Evolutionary conservation across 495 filamentous ascomycete genomes (phyloP).

Genomic region (Monascus purpureus): DNA sequence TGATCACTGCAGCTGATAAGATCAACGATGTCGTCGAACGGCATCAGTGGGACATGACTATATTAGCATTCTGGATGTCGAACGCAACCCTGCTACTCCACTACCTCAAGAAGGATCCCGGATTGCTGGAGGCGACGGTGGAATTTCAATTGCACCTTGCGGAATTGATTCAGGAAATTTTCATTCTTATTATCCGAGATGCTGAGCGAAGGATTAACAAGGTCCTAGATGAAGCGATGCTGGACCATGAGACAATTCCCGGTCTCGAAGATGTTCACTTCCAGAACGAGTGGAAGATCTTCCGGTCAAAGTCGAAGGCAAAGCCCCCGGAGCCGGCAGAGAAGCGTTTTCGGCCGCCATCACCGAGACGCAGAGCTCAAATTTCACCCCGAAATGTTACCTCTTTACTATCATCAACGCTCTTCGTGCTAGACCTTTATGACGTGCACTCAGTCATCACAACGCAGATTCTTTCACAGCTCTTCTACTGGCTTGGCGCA

Average conservation of each 20-base stretch:
- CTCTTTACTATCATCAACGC: slow-evolving; percentile 88
- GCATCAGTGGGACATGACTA: slow-evolving; percentile 99
- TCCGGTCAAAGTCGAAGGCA: slow-evolving; percentile 75
- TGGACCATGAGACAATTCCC: slow-evolving; percentile 97
- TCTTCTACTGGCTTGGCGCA: slow-evolving; percentile 92
- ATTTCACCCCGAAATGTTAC: slow-evolving; percentile 89
- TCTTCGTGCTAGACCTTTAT: slow-evolving; percentile 96
- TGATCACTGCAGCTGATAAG: slow-evolving; percentile 82
- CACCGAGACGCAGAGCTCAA: slow-evolving; percentile 86
- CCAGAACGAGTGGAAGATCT: slow-evolving; percentile 95
- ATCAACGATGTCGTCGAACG: slow-evolving; percentile 91
- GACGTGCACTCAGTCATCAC: slow-evolving; percentile 97
- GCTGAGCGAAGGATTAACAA: slow-evolving; percentile 97
- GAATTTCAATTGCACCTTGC: slow-evolving; percentile 88
- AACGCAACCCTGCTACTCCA: slow-evolving; percentile 91
- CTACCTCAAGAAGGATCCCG: slow-evolving; percentile 89
- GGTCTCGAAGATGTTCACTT: slow-evolving; percentile 94
- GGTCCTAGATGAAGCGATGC: slow-evolving; percentile 78
- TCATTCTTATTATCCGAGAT: slow-evolving; percentile 94
- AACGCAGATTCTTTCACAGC: slow-evolving; percentile 79
- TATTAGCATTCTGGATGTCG: slow-evolving; percentile 96
- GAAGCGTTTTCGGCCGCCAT: slow-evolving; percentile 83
- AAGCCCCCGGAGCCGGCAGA: slow-evolving; percentile 75
- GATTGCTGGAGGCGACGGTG: slow-evolving; percentile 65
- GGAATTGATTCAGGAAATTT: slow-evolving; percentile 96